Evolutionary conservation across 805 yeast genomes (phyloP).

Genomic region (Wickerhamomyces subpelliculosus): DNA sequence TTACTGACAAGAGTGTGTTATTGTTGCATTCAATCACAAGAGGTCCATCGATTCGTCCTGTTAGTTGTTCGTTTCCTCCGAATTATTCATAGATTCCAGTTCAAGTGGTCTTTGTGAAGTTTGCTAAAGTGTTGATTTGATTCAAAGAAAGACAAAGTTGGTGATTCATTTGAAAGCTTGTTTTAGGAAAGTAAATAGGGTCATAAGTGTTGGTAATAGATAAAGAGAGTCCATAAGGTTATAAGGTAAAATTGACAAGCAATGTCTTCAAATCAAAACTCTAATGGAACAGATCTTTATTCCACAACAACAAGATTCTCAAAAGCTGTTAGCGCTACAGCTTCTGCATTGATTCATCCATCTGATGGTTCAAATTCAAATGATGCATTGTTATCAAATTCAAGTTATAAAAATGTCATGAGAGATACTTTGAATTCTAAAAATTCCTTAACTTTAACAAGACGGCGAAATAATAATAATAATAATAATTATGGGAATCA

Average conservation of each 20-base stretch:
- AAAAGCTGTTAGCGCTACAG: slow-evolving; percentile 48
- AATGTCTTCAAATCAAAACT: slow-evolving; percentile 4
- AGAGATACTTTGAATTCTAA: slow-evolving; percentile 33
- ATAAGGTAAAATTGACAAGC: too few relatives aligned
- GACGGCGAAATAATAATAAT: slow-evolving; percentile 25
- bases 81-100: too few relatives aligned
- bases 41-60: too few relatives aligned
- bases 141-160: too few relatives aligned
- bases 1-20: too few relatives aligned
- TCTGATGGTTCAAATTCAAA: slow-evolving; percentile 14
- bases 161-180: too few relatives aligned
- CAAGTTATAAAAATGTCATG: slow-evolving; percentile 39
- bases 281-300: slow-evolving; percentile 17
- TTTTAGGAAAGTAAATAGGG: too few relatives aligned
- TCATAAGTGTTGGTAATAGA: not conserved
- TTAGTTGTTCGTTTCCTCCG: too few relatives aligned
- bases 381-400: slow-evolving; percentile 30
- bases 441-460: slow-evolving; percentile 25
- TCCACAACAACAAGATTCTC: slow-evolving; percentile 31
- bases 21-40: too few relatives aligned
- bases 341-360: slow-evolving; percentile 38
- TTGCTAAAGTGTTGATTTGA: too few relatives aligned
- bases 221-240: not conserved
- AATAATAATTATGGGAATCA: too few relatives aligned
- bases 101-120: too few relatives aligned